Base-by-base conservation (phyloP, 2,329 filamentous ascomycete species). In the Myriosclerotinia duriaeana region DNA sequence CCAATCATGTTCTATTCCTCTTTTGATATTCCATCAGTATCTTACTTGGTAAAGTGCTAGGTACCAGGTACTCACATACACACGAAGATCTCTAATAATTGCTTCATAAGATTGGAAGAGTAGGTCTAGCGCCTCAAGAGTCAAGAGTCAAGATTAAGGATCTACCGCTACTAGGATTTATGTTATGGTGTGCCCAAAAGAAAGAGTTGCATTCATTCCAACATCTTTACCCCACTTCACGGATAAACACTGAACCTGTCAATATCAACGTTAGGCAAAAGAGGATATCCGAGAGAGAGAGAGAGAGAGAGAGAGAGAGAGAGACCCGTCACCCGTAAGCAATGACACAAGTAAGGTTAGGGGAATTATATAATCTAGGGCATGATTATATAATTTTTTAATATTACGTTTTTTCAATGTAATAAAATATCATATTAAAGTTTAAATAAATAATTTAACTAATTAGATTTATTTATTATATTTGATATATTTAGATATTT, bases 171-270 rank as follows among this genome's bases (percentile, higher is more conserved):
- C 40, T 36, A 15, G 30, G 26, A n/a, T 34, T 58, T n/a, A 48
- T 48, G 38, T n/a, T 30, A 22, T 34, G 38, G 15, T 44, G 26
- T 22, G 38, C 34, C 54, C 26, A 56, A 42, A 56, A 22, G 20
- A 22, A 22, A 26, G 26, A 26, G 26, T 3, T 26, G 26, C 26
- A 26, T 17, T 42, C 22, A n/a, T 22, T 15, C n/a, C 15, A 58
- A 20, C 54, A 40, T 30, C n/a, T 22, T 50, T 40, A 52, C 59
- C 34, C 59, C 59, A 53, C 59, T 30, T 62, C 46, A 38, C 36
- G 46, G 59, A 62, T 26, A 53, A 62, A 40, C n/a, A 22, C 56
- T 46, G 11, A 59, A 48, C 17, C 56, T 50, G n/a, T 50, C 46
- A 50, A 50, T 20, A 22, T 50, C 46, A 50, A 60, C 20, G n/a